phyloP scores from a whole-genome alignment of 2,329 filamentous ascomycete species.

The Colletotrichum sp. region DNA sequence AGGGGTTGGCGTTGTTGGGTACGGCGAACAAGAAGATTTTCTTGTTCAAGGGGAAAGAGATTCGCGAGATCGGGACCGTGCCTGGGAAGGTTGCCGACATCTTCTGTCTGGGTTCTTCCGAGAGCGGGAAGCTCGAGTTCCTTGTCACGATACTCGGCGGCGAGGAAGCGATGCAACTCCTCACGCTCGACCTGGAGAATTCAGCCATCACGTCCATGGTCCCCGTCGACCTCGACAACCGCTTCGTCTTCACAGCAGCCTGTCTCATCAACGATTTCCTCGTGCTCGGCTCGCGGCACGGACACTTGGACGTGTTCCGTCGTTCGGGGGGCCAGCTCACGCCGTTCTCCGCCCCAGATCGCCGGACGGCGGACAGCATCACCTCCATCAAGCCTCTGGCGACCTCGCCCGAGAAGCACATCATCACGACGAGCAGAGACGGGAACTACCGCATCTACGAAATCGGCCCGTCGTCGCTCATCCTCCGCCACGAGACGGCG shows the following conservation, averaged over 20 bases:
- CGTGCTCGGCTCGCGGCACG: constrained; percentile 60
- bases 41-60: constrained; percentile 38
- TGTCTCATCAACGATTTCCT: constrained; percentile 45
- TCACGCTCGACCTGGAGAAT: constrained; percentile 42
- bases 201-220: constrained; percentile 31
- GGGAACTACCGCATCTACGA: constrained; percentile 74
- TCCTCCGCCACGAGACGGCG: constrained; percentile 71
- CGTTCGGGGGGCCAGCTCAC: constrained; percentile 30
- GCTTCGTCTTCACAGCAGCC: constrained; percentile 56
- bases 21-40: constrained; percentile 55
- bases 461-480: constrained; percentile 47
- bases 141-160: constrained; percentile 53
- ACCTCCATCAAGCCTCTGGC: constrained; percentile 66
- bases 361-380: constrained; percentile 65
- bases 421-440: constrained; percentile 79
- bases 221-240: constrained; percentile 46
- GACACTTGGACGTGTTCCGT: constrained; percentile 48
- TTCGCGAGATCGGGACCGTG: constrained; percentile 42
- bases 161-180: constrained; percentile 42
- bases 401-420: constrained; percentile 39
- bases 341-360: constrained; percentile 38
- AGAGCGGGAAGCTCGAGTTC: constrained; percentile 32
- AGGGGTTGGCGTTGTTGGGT: constrained; percentile 51
- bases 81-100: constrained; percentile 58
- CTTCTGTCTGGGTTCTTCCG: constrained; percentile 37